These are phyloP conservation scores for Suillus clintonianus DNA, from an alignment of 768 basidiomycete species.

Conservation along the genomic window DNA sequence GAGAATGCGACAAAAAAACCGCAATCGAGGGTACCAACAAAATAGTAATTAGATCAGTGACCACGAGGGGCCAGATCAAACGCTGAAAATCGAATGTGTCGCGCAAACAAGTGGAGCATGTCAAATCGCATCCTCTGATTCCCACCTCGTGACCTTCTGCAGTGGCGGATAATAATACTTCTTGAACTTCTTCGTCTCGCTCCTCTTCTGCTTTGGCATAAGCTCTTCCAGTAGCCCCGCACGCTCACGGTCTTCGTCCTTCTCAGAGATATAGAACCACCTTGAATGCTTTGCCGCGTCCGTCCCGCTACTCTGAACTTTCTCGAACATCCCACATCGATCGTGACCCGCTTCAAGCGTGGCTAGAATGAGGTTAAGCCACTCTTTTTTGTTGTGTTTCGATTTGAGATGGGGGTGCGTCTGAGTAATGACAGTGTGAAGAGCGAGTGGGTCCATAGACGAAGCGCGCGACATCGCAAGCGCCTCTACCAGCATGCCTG, in stretches of 20 bases:
- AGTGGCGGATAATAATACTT: conserved; percentile 82
- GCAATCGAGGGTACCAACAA: not conserved
- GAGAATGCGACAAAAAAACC: not conserved
- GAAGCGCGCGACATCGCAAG: conserved; percentile 75
- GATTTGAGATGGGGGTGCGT: conserved; percentile 53
- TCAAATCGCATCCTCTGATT: conserved; percentile 59
- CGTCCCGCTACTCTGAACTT: conserved; percentile 63
- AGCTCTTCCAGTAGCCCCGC: conserved; percentile 65
- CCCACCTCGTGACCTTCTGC: conserved; percentile 73
- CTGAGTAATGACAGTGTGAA: conserved; percentile 54
- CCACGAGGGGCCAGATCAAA: not conserved
- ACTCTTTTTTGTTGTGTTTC: conserved; percentile 38
- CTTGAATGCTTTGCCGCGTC: conserved; percentile 57
- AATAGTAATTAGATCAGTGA: not conserved
- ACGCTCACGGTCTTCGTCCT: conserved; percentile 70
- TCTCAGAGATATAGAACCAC: conserved; percentile 79
- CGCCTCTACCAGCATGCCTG: conserved; percentile 69
- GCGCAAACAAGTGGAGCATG: not conserved
- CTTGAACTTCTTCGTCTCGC: conserved; percentile 81
- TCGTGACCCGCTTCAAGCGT: conserved; percentile 48
- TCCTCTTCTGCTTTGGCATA: conserved; percentile 77
- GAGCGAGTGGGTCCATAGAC: conserved; percentile 54
- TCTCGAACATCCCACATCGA: conserved; percentile 67
- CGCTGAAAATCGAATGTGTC: not conserved
- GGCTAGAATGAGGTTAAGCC: conserved; percentile 49